Evolutionary conservation across 768 basidiomycete species (phyloP).

Genomic region (Russula olivacea): DNA sequence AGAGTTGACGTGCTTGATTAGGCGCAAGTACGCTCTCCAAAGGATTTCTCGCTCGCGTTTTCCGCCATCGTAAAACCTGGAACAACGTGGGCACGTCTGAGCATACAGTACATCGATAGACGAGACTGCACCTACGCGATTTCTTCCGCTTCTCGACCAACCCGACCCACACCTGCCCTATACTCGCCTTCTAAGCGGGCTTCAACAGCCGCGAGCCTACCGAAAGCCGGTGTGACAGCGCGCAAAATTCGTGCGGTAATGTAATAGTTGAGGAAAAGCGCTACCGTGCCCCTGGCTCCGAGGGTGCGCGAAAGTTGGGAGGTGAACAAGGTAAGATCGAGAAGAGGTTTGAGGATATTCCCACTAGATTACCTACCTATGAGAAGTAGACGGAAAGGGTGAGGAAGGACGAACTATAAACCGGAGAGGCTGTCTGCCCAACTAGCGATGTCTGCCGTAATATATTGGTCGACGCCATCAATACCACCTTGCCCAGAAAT

Average conservation of each 20-base stretch:
- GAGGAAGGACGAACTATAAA: constrained; percentile 63
- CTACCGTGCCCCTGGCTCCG: constrained; percentile 73
- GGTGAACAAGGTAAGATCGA: constrained; percentile 89
- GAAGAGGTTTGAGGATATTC: constrained; percentile 86
- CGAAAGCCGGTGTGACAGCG: constrained; percentile 89
- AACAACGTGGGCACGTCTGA: not conserved
- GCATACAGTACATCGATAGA: not conserved
- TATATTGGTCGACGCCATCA: constrained; percentile 84
- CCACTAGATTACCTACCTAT: constrained; percentile 46
- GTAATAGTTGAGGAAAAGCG: constrained; percentile 81
- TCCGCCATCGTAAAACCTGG: constrained; percentile 89
- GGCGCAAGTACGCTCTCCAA: constrained; percentile 62
- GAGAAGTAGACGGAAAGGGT: not conserved
- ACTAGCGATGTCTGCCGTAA: constrained; percentile 86
- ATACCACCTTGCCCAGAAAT: constrained; percentile 33
- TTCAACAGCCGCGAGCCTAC: constrained; percentile 80
- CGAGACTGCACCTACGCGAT: constrained; percentile 57
- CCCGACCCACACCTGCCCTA: constrained; percentile 74
- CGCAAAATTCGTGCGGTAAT: constrained; percentile 77
- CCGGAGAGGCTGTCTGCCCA: constrained; percentile 84
- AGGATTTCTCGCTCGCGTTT: constrained; percentile 77
- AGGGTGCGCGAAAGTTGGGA: constrained; percentile 83
- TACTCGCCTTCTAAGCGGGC: constrained; percentile 90
- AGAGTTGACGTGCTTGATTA: constrained; percentile 86
- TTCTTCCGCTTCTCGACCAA: constrained; percentile 88